A percentile compares a stretch with the other conserved stretches of the same genome.
phyloP scores from a whole-genome alignment of 1,284 basidiomycete species.

The Exobasidium rhododendri region DNA sequence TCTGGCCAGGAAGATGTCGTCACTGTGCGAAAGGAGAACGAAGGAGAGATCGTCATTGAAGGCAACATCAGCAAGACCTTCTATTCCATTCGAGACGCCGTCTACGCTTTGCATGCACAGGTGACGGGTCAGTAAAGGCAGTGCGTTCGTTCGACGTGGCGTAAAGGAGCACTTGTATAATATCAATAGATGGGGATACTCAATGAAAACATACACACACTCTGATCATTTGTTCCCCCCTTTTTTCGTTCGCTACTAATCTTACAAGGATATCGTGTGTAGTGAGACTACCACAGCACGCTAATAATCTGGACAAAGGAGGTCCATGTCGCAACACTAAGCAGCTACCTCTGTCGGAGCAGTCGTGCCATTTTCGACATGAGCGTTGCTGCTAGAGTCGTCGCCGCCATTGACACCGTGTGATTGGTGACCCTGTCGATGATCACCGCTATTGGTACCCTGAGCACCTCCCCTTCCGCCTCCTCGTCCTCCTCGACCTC shows the following conservation, averaged over 20 bases:
- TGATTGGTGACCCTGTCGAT: neutral
- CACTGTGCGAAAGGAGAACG: conserved; percentile 37
- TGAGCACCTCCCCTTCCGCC: conserved; percentile 22
- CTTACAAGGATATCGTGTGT: neutral
- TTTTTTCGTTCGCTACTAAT: neutral
- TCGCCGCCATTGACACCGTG: conserved; percentile 2
- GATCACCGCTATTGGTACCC: neutral
- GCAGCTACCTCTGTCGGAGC: neutral
- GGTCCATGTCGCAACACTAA: no score
- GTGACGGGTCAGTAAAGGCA: conserved; percentile 11
- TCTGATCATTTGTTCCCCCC: neutral
- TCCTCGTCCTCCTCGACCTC: conserved; percentile 28
- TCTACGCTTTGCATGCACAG: conserved; percentile 44
- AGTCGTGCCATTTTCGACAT: neutral
- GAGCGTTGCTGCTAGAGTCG: neutral
- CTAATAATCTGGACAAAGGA: no score
- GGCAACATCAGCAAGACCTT: conserved; percentile 42
- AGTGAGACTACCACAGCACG: neutral
- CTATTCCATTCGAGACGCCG: conserved; percentile 32
- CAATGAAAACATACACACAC: neutral
- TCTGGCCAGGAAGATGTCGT: conserved; percentile 24
- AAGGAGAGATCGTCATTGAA: conserved; percentile 47
- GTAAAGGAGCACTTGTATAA: neutral
- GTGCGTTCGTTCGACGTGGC: neutral
- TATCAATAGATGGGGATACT: neutral